Conservation (phyloP, 2,329 filamentous ascomycete genomes). For the Hypoxylon sp. region DNA sequence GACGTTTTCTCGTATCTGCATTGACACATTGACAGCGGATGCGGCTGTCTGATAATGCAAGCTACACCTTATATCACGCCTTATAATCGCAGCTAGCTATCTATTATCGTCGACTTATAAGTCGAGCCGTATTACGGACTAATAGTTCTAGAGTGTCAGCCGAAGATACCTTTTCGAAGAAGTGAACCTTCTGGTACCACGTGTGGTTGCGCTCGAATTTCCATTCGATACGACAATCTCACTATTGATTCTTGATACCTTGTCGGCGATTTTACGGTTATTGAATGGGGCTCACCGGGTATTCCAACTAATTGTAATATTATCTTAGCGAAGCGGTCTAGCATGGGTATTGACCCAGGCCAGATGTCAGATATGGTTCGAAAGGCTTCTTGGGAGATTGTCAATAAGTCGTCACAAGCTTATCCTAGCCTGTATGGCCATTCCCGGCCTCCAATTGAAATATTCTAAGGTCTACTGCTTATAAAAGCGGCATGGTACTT, state of each 20-base stretch:
- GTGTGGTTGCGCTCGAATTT: conserved; percentile 13
- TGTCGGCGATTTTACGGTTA: conserved; percentile 5
- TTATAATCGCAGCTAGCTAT: conserved; percentile 32
- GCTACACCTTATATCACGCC: conserved; percentile 24
- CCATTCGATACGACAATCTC: conserved; percentile 15
- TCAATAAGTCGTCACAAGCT: conserved; percentile 6
- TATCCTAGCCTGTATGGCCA: conserved; percentile 3
- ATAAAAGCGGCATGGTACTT: background rate
- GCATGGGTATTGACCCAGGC: conserved; percentile 6
- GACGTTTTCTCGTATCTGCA: conserved; percentile 45
- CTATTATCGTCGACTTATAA: conserved; percentile 21
- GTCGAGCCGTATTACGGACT: conserved; percentile 22
- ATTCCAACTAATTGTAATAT: conserved; percentile 18
- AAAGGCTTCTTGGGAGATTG: background rate
- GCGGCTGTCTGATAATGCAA: conserved; percentile 45
- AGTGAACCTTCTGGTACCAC: conserved; percentile 13
- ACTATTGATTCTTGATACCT: conserved; percentile 2
- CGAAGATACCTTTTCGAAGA: conserved; percentile 4
- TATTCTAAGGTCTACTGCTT: background rate
- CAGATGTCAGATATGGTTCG: conserved; percentile 10
- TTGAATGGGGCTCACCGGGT: conserved; percentile 14
- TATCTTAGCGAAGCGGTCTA: conserved; percentile 6
- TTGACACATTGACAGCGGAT: conserved; percentile 43
- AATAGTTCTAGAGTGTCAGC: conserved; percentile 25
- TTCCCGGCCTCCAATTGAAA: background rate